These are phyloP conservation scores for Apiotrichum sp. DNA, from an alignment of 1,284 basidiomycete genomes.

Conservation along the genomic window DNA sequence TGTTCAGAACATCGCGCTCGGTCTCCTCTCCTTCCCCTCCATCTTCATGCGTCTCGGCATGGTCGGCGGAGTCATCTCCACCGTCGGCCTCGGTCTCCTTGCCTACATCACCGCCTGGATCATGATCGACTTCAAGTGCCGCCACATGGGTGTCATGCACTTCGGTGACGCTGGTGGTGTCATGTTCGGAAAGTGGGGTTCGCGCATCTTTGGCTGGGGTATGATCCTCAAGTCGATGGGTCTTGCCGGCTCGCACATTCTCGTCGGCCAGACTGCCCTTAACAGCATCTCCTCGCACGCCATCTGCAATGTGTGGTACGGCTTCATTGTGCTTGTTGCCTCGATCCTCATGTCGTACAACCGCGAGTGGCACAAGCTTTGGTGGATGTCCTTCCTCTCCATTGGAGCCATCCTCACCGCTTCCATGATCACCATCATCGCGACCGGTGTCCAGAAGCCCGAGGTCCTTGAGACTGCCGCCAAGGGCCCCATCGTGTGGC, in stretches of 20 bases:
- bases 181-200: slow-evolving; percentile 36
- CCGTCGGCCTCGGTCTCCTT: slow-evolving; percentile 27
- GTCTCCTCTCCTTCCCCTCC: slow-evolving; percentile 39
- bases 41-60: slow-evolving; percentile 38
- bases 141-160: slow-evolving; percentile 41
- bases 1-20: slow-evolving; percentile 36
- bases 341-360: slow-evolving; percentile 27
- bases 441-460: slow-evolving; percentile 27
- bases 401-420: slow-evolving; percentile 32
- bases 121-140: slow-evolving; percentile 42
- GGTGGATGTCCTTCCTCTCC: slow-evolving; percentile 30
- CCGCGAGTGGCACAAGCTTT: slow-evolving; percentile 33
- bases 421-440: slow-evolving; percentile 35
- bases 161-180: slow-evolving; percentile 39
- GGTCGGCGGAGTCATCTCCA: slow-evolving; percentile 36
- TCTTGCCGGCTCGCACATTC: slow-evolving; percentile 38
- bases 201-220: slow-evolving; percentile 27
- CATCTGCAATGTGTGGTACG: slow-evolving; percentile 39
- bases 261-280: slow-evolving; percentile 36
- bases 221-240: slow-evolving; percentile 38
- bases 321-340: slow-evolving; percentile 31
- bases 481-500: slow-evolving; percentile 28
- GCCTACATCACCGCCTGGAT: slow-evolving; percentile 38
- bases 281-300: slow-evolving; percentile 30
- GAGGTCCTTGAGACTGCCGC: slow-evolving; percentile 15